A percentile compares a stretch with the other conserved stretches of the same genome.
Evolutionary conservation across 2,329 filamentous ascomycete species (phyloP).

Genomic region (Penicillium sumatraense): DNA sequence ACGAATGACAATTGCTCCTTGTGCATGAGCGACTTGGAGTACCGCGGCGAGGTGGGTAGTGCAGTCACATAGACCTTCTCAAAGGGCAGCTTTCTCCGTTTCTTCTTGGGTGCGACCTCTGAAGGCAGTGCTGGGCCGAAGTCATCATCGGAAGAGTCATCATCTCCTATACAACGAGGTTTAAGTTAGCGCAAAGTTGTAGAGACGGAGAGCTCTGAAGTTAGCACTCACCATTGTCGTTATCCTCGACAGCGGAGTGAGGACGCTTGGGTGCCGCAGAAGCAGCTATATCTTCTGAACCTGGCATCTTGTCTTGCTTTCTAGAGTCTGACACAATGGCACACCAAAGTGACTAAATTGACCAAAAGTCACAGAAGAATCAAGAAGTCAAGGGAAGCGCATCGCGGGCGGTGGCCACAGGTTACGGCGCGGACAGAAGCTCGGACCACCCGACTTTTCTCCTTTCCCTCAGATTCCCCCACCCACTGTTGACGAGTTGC

Average conservation of each 20-base stretch:
- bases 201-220: background rate
- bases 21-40: conserved; percentile 98
- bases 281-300: conserved; percentile 26
- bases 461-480: conserved; percentile 25
- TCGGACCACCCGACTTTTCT: conserved; percentile 34
- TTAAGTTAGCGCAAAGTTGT: conserved; percentile 14
- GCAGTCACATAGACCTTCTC: conserved; percentile 95
- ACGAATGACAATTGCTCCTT: conserved; percentile 90
- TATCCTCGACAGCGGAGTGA: conserved; percentile 59
- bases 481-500: conserved; percentile 31
- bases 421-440: conserved; percentile 22
- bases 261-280: conserved; percentile 57
- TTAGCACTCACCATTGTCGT: conserved; percentile 40
- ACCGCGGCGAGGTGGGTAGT: conserved; percentile 77
- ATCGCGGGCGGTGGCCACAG: conserved; percentile 27
- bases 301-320: conserved; percentile 32
- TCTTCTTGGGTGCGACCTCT: conserved; percentile 80
- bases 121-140: conserved; percentile 91
- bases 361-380: background rate
- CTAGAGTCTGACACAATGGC: background rate
- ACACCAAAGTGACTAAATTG: no score
- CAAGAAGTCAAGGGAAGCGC: conserved; percentile 13
- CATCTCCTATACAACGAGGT: conserved; percentile 22
- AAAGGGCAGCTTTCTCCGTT: conserved; percentile 85
- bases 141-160: conserved; percentile 79